Conservation (phyloP, 257 asterid species). For the Forsythia viridissima region DNA sequence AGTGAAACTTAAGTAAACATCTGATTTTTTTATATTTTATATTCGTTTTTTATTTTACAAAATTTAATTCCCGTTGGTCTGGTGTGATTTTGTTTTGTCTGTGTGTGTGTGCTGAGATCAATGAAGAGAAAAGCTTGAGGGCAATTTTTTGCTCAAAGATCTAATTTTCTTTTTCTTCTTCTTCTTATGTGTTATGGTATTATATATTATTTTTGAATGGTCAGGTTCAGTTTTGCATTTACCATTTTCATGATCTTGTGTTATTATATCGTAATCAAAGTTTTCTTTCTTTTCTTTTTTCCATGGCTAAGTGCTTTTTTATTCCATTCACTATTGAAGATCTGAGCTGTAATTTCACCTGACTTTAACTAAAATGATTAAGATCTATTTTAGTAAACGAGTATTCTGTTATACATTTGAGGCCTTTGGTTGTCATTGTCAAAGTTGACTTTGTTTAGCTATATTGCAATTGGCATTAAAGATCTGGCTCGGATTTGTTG, state of each 20-base stretch:
- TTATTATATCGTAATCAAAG: neutral
- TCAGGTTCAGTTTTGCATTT: neutral
- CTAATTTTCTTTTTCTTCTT: neutral
- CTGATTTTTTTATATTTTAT: neutral
- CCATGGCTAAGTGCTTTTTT: neutral
- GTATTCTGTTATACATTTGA: no score
- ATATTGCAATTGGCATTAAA: no score
- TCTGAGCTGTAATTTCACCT: neutral
- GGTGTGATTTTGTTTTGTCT: neutral
- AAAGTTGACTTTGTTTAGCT: no score
- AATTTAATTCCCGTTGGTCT: neutral
- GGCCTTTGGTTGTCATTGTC: no score
- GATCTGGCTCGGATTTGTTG: neutral
- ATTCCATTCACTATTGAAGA: neutral
- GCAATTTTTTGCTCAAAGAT: constrained; percentile 20
- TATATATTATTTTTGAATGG: neutral
- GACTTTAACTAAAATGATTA: neutral
- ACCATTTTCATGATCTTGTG: neutral
- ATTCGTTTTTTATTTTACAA: neutral
- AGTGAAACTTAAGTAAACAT: neutral
- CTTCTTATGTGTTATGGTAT: neutral
- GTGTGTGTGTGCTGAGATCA: neutral
- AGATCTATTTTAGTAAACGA: neutral
- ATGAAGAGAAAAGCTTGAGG: neutral
- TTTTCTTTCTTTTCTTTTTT: no score